phyloP scores from a whole-genome alignment of 2,329 filamentous ascomycete species.

The Leptographium wingfieldii region DNA sequence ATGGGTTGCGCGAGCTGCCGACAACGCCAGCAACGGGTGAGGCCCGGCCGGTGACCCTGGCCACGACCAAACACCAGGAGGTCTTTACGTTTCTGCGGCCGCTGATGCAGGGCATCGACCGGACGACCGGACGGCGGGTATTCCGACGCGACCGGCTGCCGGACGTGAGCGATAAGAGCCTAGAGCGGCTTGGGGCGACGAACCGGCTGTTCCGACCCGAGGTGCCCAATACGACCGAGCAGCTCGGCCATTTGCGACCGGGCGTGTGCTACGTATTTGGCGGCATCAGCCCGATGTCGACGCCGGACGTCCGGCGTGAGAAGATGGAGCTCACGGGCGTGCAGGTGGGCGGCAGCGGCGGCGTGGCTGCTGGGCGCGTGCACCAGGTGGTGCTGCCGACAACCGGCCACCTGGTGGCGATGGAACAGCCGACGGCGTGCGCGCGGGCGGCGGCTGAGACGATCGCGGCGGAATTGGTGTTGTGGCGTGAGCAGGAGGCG shows the following conservation, averaged over 20 bases:
- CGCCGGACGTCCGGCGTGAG: conserved; percentile 33
- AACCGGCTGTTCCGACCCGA: conserved; percentile 53
- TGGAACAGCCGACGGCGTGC: conserved; percentile 60
- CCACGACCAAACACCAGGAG: conserved; percentile 80
- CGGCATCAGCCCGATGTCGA: conserved; percentile 42
- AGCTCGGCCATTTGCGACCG: conserved; percentile 49
- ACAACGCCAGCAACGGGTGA: conserved; percentile 26
- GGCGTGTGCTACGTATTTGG: conserved; percentile 60
- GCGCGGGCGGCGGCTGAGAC: conserved; percentile 48
- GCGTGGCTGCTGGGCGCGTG: conserved; percentile 52
- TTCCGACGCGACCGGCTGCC: conserved; percentile 28
- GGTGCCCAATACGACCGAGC: conserved; percentile 38
- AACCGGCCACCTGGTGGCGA: conserved; percentile 68
- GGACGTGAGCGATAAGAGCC: conserved; percentile 31
- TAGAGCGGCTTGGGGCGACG: conserved; percentile 17
- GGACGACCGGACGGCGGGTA: conserved; percentile 21
- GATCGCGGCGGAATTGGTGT: conserved; percentile 40
- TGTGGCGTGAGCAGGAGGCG: conserved; percentile 44
- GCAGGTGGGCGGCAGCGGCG: conserved; percentile 55
- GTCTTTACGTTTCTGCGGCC: conserved; percentile 65
- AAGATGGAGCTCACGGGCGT: conserved; percentile 53
- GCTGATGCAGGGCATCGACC: conserved; percentile 33
- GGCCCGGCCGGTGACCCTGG: conserved; percentile 42
- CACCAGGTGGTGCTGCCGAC: conserved; percentile 49
- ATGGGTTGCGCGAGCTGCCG: conserved; percentile 65